These are phyloP conservation scores for Fusarium hainanense DNA, from an alignment of 2,329 filamentous ascomycete species.

Conservation along the genomic window DNA sequence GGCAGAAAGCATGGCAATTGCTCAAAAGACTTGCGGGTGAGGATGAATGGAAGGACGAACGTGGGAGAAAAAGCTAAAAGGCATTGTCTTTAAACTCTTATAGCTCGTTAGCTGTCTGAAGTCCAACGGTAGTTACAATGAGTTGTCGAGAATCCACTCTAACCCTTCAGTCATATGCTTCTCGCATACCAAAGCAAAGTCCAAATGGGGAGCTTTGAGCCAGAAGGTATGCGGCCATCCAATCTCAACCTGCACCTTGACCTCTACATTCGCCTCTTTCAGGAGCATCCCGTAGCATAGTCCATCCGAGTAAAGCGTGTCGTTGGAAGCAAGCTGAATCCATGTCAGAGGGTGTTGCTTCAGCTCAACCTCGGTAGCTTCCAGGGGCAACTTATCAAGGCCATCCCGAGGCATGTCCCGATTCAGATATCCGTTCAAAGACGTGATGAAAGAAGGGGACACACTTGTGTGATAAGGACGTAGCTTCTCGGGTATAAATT, in stretches of 20 bases:
- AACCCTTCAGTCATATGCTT: slow-evolving; percentile 55
- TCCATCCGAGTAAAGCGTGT: slow-evolving; percentile 63
- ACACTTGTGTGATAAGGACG: slow-evolving; percentile 55
- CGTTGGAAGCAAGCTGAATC: slow-evolving; percentile 63
- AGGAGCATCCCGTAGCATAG: slow-evolving; percentile 60
- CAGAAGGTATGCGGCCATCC: slow-evolving; percentile 66
- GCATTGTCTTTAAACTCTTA: neutral
- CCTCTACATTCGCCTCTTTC: slow-evolving; percentile 52
- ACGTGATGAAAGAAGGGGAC: slow-evolving; percentile 53
- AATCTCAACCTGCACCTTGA: slow-evolving; percentile 55
- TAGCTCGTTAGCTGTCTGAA: neutral
- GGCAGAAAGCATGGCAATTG: neutral
- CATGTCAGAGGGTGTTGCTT: slow-evolving; percentile 55
- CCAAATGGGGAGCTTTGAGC: slow-evolving; percentile 57
- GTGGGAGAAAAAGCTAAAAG: neutral
- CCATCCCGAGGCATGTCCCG: slow-evolving; percentile 54
- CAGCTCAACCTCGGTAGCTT: slow-evolving; percentile 48
- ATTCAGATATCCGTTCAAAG: slow-evolving; percentile 48
- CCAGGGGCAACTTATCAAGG: slow-evolving; percentile 56
- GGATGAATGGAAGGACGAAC: neutral
- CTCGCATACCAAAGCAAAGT: slow-evolving; percentile 56
- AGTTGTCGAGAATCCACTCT: slow-evolving; percentile 51
- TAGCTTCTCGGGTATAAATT: slow-evolving; percentile 53
- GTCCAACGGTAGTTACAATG: neutral
- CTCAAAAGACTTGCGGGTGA: neutral